A percentile compares a stretch with the other conserved stretches of the same genome.
Conservation (phyloP, 108 stramenopile genomes). For the Phaeodactylum tricornutum region DNA sequence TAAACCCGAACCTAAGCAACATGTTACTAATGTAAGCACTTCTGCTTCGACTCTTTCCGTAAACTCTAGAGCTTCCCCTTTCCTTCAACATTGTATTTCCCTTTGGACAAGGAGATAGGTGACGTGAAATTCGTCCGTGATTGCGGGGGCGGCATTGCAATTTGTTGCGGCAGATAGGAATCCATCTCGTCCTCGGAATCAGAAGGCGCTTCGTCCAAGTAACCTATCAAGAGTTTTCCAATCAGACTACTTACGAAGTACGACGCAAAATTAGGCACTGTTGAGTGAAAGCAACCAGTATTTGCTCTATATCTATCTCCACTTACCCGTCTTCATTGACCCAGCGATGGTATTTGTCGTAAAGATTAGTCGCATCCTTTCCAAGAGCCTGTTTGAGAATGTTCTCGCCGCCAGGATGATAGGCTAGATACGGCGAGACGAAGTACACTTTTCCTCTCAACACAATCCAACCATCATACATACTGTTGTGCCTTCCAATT, state of each 20-base stretch:
- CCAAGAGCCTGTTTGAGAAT: conserved; percentile 71
- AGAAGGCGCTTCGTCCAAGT: conserved; percentile 21
- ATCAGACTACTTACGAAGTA: conserved; percentile 15
- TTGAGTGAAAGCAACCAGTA: not conserved
- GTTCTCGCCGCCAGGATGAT: conserved; percentile 90
- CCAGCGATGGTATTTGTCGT: conserved; percentile 89
- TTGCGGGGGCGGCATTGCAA: no score
- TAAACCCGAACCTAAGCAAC: no score
- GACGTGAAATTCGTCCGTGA: no score
- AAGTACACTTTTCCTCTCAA: conserved; percentile 85
- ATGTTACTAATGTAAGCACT: no score
- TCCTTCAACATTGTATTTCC: no score
- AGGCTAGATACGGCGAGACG: conserved; percentile 84
- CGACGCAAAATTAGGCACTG: not conserved
- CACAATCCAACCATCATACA: conserved; percentile 86
- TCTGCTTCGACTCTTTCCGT: no score
- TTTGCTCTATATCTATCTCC: not conserved
- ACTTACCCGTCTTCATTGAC: conserved; percentile 64
- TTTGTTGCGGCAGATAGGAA: no score
- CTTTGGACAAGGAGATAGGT: no score
- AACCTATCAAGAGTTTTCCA: conserved; percentile 37
- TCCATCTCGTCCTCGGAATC: no score
- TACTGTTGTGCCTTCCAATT: conserved; percentile 46
- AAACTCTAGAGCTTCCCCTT: no score
- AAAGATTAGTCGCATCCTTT: conserved; percentile 72